Percentiles rank a stretch among this genome's conserved stretches.
These are phyloP conservation scores for Rhizopogon vulgaris DNA, from an alignment of 768 basidiomycete species.

Conservation along the genomic window DNA sequence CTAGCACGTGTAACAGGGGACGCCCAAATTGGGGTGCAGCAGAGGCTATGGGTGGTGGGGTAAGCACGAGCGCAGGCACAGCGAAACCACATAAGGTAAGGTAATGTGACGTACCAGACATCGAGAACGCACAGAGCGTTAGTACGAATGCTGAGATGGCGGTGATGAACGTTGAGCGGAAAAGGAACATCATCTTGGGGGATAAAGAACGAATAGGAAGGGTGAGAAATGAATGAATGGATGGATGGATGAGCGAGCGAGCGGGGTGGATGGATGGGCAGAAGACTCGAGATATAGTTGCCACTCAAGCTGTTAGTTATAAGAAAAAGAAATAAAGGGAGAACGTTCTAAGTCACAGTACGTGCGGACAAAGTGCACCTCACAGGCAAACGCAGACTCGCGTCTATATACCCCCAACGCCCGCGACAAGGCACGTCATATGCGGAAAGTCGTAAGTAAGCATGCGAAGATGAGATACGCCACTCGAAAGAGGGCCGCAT, in stretches of 20 bases:
- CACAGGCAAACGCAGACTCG: background rate
- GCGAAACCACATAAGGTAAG: background rate
- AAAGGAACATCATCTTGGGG: conserved; percentile 16
- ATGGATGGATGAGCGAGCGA: background rate
- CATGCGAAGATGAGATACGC: background rate
- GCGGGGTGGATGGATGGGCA: background rate
- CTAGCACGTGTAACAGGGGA: conserved; percentile 7
- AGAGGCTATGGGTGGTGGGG: too few relatives aligned
- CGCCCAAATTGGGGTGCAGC: conserved; percentile 18
- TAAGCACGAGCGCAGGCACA: too few relatives aligned
- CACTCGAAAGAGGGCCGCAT: background rate
- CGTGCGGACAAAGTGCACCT: background rate
- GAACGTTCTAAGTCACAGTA: conserved; percentile 7
- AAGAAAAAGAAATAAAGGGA: background rate
- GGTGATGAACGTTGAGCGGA: conserved; percentile 15
- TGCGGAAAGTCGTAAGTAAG: background rate
- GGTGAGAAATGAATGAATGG: background rate
- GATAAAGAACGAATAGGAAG: background rate
- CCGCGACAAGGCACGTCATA: conserved; percentile 11
- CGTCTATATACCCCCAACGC: background rate
- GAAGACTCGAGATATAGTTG: background rate
- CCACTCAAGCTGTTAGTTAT: background rate
- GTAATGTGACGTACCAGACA: conserved; percentile 9
- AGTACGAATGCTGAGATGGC: conserved; percentile 3
- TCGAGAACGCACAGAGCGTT: conserved; percentile 7